Conservation (phyloP, 305 asterid genomes). For the Plantago coronopus region DNA sequence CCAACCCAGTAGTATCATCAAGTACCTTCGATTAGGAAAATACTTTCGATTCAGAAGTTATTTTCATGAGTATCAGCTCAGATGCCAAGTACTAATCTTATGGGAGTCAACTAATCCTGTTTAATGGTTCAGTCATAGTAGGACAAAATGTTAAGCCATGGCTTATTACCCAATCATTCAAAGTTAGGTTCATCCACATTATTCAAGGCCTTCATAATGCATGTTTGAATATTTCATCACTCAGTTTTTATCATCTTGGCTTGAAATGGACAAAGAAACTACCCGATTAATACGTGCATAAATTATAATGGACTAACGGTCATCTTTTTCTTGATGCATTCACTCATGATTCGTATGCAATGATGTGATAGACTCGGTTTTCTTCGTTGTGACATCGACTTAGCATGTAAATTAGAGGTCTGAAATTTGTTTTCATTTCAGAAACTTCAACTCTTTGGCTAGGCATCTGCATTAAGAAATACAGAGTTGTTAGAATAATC, state of each 20-base stretch:
- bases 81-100: no score
- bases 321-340: constrained; percentile 4
- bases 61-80: no score
- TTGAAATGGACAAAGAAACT: constrained; percentile 2
- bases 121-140: constrained; percentile 11
- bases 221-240: background rate
- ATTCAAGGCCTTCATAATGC: background rate
- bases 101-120: background rate
- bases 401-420: background rate
- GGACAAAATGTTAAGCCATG: constrained; percentile 16
- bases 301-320: background rate
- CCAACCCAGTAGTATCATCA: no score
- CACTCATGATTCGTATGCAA: constrained; percentile 1
- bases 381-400: no score
- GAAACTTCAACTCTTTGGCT: background rate
- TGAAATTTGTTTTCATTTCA: background rate
- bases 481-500: constrained; percentile 22
- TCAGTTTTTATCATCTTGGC: background rate
- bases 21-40: background rate
- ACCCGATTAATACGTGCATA: background rate
- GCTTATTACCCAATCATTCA: background rate
- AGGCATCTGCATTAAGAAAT: background rate
- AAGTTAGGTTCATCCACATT: constrained; percentile 6
- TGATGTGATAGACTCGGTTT: no score
- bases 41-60: no score